A percentile compares a stretch with the other conserved stretches of the same genome.
Evolutionary conservation across 257 asterid genomes (phyloP).

Genomic region (Linderniella brevidens): DNA sequence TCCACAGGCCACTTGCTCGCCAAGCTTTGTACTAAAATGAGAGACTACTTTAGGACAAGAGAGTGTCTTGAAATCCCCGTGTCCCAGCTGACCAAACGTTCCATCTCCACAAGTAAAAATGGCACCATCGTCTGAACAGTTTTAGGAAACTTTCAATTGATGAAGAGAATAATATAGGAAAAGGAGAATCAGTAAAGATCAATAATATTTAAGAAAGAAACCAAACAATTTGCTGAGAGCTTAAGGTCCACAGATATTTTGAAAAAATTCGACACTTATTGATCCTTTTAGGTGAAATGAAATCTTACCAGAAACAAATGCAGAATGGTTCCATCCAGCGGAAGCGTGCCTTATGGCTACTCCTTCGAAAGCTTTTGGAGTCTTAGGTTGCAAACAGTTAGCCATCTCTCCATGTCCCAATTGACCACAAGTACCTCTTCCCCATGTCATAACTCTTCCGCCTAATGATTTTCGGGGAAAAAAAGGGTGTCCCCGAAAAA

Average conservation of each 20-base stretch:
- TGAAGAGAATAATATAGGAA: neutral
- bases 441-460: slow-evolving; percentile 83
- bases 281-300: too few species aligned
- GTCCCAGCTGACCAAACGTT: slow-evolving; percentile 84
- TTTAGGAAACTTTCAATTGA: slow-evolving; percentile 3
- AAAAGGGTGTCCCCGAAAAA: too few species aligned
- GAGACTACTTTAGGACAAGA: slow-evolving; percentile 34
- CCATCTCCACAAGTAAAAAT: slow-evolving; percentile 92
- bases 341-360: slow-evolving; percentile 38
- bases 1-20: slow-evolving; percentile 73
- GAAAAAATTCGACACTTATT: neutral
- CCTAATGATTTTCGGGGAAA: slow-evolving; percentile 16
- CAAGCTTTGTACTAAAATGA: slow-evolving; percentile 29
- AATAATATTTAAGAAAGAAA: neutral
- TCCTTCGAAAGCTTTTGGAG: slow-evolving; percentile 28
- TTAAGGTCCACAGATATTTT: neutral
- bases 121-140: slow-evolving; percentile 39
- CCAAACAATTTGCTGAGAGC: neutral
- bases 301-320: slow-evolving; percentile 60
- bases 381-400: slow-evolving; percentile 29
- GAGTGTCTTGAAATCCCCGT: slow-evolving; percentile 39
- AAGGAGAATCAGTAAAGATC: neutral
- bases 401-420: slow-evolving; percentile 70
- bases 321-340: slow-evolving; percentile 99
- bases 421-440: slow-evolving; percentile 85